Base-by-base conservation (phyloP, 2,329 filamentous ascomycete species). In the Eurotiales sp. region DNA sequence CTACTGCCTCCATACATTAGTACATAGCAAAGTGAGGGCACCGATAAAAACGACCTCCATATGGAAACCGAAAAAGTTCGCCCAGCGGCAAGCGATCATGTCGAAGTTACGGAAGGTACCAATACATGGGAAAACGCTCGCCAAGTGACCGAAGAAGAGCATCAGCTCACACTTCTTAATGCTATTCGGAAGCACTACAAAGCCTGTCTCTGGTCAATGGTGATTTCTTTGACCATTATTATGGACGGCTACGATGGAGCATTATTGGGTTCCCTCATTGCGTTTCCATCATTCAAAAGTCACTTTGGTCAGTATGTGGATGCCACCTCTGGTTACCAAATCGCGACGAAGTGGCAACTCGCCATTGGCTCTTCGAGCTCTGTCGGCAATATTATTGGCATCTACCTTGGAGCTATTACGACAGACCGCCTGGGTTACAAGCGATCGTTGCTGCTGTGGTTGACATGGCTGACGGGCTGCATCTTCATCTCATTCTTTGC, bases 241-340 rank as follows among this genome's bases (percentile, higher is more conserved):
- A 96, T 96, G 90, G 90, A 95, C 69, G 90, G 88, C 27, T 95
- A 91, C 72, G 89, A 95, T 64, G 77, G 93, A 52, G 85, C 82
- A 61, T 74, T 95, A 47, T 82, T 92, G 60, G 89, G 86, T 73
- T 91, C 90, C 69, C 90, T 93, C 64, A 90, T 82, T 72, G 70
- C 62, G 55, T 72, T 72, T 50, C 61, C 63, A 1, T 62, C 66
- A 44, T 74, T 74, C 59, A 70, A 67, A 37, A 58, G 55, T 37
- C 72, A 72, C 43, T 75, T 74, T 49, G 72, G 71, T n/a, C 59
- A 64, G 5, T 48, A 42, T 29, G 30, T 52, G 43, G 52, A 49
- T 39, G 62, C 49, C 41, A 57, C 2, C 32, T 71, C 52, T 67
- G 69, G 2, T 7, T 72, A 72, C 53, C 61, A 72, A 56, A 66